phyloP scores from a whole-genome alignment of 345 rosid species.

The Linum usitatissimum region DNA sequence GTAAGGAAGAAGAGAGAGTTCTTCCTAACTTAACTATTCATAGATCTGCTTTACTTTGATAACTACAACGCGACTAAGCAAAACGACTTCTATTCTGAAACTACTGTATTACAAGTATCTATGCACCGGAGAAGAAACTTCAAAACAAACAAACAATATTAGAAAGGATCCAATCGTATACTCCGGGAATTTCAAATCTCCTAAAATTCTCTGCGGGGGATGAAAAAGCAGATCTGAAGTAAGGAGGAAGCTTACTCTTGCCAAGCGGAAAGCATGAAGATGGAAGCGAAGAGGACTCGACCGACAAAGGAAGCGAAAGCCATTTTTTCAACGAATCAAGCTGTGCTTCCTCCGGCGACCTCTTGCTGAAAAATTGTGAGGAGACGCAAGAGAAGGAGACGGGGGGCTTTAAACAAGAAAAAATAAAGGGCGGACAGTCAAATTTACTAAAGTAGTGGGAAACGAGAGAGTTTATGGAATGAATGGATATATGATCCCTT shows the following conservation, averaged over 20 bases:
- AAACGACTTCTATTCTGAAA: not conserved
- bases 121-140: not conserved
- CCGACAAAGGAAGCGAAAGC: not conserved
- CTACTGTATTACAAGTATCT: not conserved
- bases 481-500: too few relatives aligned
- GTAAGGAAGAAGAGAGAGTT: too few relatives aligned
- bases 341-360: too few relatives aligned
- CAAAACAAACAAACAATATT: too few relatives aligned
- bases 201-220: not conserved
- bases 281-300: constrained; percentile 1
- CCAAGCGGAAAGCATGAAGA: not conserved
- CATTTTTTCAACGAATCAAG: not conserved
- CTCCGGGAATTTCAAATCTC: not conserved
- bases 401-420: too few relatives aligned
- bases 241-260: constrained; percentile 2
- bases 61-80: not conserved
- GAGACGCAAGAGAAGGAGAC: too few relatives aligned
- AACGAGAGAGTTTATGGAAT: too few relatives aligned
- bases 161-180: too few relatives aligned
- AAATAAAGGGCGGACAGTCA: too few relatives aligned
- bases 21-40: not conserved
- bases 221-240: not conserved
- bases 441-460: too few relatives aligned
- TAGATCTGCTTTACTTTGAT: not conserved
- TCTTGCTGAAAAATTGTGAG: too few relatives aligned